Base-by-base conservation (phyloP, 2,329 filamentous ascomycete genomes). In the Exophiala sp. region DNA sequence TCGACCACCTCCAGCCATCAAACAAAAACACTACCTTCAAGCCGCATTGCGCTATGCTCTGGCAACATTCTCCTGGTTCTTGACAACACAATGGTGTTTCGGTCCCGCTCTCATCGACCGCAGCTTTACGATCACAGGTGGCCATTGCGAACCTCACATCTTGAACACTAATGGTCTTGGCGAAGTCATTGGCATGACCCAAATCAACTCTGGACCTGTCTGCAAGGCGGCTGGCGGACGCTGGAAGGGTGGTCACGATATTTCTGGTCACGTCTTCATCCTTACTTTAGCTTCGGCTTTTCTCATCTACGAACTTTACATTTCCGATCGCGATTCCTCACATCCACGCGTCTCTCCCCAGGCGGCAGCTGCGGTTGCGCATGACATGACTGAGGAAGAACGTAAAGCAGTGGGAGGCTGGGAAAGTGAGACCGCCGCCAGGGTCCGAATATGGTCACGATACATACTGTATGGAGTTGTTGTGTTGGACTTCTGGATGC, bases 1-100 rank as follows among this genome's bases (percentile, higher is more conserved):
- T 83, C 58, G 56, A 12, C 58, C 59, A 4, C 51, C 54, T 11
- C 36, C 56, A 32, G 33, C 55, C 2, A 43, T 44, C 16, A 52
- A 50, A 14, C 42, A 35, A 16, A 59, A 55, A 39, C 59, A 63
- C 50, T 61, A 62, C 44, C 11, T 81, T 9, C 80, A 84, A 54
- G 89, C 88, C 0, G 66, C 76, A 1, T 46, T 86, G 18, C 81
- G 94, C 44, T 99, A 90, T 78, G 75, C 61, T 0, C 72, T 86
- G 7, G 82, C 90, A 0, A 97, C 94, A 7, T 65, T 73, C 1
- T 86, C 85, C 72, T 99, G 94, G 94, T 77, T 90, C 39, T 74
- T 90, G 36, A 85, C 94, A 14, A 99, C 94, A 60, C 94, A 97
- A 75, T 97, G 94, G 94, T 97, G 85, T 71, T 96, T 99, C 65